A percentile compares a stretch with the other conserved stretches of the same genome.
Conservation (phyloP, 2,329 filamentous ascomycete genomes). For the Blumeriella jaapii region DNA sequence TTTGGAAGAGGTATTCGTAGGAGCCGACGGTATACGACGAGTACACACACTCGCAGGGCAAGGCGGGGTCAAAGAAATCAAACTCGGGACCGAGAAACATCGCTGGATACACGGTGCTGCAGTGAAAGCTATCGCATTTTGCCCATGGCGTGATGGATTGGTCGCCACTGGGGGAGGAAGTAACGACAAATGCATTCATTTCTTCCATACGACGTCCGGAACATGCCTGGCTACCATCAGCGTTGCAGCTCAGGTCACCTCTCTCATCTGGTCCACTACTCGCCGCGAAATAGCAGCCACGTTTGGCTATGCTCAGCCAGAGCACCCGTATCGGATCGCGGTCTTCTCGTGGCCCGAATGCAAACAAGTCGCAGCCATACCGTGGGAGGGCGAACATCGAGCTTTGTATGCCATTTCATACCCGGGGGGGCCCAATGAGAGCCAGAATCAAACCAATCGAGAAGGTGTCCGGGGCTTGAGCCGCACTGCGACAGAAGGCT, state of each 20-base stretch:
- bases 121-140: slow-evolving; percentile 94
- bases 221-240: slow-evolving; percentile 80
- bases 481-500: slow-evolving; percentile 57
- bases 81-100: slow-evolving; percentile 50
- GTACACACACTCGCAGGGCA: slow-evolving; percentile 26
- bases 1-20: slow-evolving; percentile 15
- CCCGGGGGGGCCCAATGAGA: slow-evolving; percentile 45
- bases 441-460: slow-evolving; percentile 19
- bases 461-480: slow-evolving; percentile 43
- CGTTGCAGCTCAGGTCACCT: slow-evolving; percentile 86
- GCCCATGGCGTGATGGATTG: slow-evolving; percentile 81
- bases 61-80: slow-evolving; percentile 35
- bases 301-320: slow-evolving; percentile 85
- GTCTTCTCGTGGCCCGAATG: slow-evolving; percentile 94
- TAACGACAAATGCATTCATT: slow-evolving; percentile 92
- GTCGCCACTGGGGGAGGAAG: slow-evolving; percentile 87
- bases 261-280: slow-evolving; percentile 79
- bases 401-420: slow-evolving; percentile 85
- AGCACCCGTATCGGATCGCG: slow-evolving; percentile 79
- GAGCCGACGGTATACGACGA: slow-evolving; percentile 23
- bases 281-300: slow-evolving; percentile 83
- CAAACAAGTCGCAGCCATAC: slow-evolving; percentile 70
- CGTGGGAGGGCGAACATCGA: slow-evolving; percentile 68
- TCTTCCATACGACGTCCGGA: slow-evolving; percentile 80
- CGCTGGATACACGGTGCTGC: slow-evolving; percentile 73